Base-by-base conservation (phyloP, 2,329 filamentous ascomycete species). In the Penicillium polonicum region DNA sequence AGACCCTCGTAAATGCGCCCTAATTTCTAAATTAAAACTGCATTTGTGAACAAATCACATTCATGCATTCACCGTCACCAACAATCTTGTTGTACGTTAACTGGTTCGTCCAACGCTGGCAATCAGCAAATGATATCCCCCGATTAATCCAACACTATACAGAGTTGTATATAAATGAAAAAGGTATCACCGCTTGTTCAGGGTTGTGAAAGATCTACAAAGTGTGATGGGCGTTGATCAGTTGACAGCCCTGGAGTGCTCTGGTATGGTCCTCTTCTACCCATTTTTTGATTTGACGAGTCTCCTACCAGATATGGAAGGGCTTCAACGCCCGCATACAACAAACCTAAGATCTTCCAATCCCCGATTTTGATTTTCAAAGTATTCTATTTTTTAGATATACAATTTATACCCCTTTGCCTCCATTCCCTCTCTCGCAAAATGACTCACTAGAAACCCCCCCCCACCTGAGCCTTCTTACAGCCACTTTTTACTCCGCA, bases 401-500 rank as follows among this genome's bases (percentile, higher is more conserved):
- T 9, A 51, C 36, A 51, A 13, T 51, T 21, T 23, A 21, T 29
- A 31, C 8, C 19, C 29, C n/a, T 19, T 21, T 35, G 0, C 7
- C 19, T 17, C 17, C 8, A 13, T 13, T 8, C 5, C 17, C 17
- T 29, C 8, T 13, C 17, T 45, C 38, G 13, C 21, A 17, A 52
- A 23, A 43, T 52, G 49, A 29, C 12, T 39, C 27, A 21, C n/a
- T 4, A 12, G 21, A 35, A n/a, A 55, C 29, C n/a, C n/a, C 21
- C n/a, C n/a, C 9, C 17, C 23, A 35, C 23, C 39, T 48, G 43
- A 42, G 21, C 12, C 49, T 50, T 50, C 17, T 17, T 12, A 4
- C 4, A 21, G 9, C 36, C 36, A 39, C 36, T n/a, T 29, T 29
- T 57, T 60, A 75, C 60, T 76, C 74, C 8, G 71, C 68, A 63